phyloP scores from a whole-genome alignment of 495 filamentous ascomycete species.

The Penicillium parvum region DNA sequence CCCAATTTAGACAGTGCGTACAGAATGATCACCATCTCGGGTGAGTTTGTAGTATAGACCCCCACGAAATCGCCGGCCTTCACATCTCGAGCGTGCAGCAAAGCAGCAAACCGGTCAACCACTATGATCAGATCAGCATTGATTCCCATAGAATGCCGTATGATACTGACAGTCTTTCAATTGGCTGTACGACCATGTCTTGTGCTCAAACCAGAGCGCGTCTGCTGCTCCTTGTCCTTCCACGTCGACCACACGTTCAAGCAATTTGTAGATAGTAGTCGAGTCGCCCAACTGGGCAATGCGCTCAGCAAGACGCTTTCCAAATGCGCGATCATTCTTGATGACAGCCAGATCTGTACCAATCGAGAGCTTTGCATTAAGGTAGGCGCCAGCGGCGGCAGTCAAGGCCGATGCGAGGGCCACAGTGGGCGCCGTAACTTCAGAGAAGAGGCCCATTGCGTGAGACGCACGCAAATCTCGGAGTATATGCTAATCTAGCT shows the following conservation, averaged over 20 bases:
- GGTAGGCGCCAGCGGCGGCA: constrained; percentile 41
- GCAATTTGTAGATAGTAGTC: constrained; percentile 42
- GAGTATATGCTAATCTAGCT: no score
- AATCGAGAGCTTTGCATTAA: constrained; percentile 46
- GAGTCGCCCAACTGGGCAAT: constrained; percentile 41
- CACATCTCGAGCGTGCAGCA: constrained; percentile 35
- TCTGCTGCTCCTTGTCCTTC: constrained; percentile 32
- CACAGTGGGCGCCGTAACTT: constrained; percentile 31
- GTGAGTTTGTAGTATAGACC: constrained; percentile 63
- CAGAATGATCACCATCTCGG: constrained; percentile 72
- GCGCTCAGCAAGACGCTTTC: constrained; percentile 31
- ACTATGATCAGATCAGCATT: constrained; percentile 21
- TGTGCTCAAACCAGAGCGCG: constrained; percentile 50
- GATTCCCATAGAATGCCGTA: not conserved
- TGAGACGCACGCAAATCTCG: not conserved
- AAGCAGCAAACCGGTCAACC: constrained; percentile 42
- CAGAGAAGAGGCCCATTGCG: constrained; percentile 38
- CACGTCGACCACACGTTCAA: constrained; percentile 38
- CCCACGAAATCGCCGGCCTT: constrained; percentile 39
- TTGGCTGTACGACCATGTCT: constrained; percentile 46
- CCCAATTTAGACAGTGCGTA: constrained; percentile 82
- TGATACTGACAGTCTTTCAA: constrained; percentile 41
- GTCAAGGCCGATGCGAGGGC: constrained; percentile 38
- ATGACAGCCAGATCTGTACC: constrained; percentile 38
- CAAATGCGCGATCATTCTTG: constrained; percentile 29